phyloP scores from a whole-genome alignment of 805 yeast species.

The Candida schatavii region DNA sequence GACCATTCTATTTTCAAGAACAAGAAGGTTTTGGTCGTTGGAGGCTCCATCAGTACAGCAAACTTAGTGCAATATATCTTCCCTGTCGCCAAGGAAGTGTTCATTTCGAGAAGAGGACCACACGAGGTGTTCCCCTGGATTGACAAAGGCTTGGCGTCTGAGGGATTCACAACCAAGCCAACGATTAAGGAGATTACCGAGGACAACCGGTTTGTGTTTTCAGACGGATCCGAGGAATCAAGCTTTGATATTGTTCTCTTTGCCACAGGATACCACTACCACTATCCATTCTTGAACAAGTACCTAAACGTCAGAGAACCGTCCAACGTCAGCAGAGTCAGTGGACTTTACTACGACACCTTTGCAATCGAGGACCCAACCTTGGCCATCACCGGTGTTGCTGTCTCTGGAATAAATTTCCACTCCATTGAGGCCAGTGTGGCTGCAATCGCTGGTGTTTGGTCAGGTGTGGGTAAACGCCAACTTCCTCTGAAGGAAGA shows the following conservation, averaged over 20 bases:
- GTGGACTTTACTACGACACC: slow-evolving; percentile 36
- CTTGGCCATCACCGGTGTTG: slow-evolving; percentile 38
- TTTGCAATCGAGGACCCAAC: slow-evolving; percentile 44
- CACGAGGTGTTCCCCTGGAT: slow-evolving; percentile 32
- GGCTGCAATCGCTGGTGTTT: slow-evolving; percentile 58
- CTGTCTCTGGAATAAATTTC: slow-evolving; percentile 44
- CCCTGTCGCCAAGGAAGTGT: slow-evolving; percentile 23
- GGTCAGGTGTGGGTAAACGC: slow-evolving; percentile 31
- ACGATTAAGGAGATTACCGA: slow-evolving; percentile 17
- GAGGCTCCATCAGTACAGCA: slow-evolving; percentile 41
- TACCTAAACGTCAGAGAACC: slow-evolving; percentile 21
- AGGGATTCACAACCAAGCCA: slow-evolving; percentile 29
- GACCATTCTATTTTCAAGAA: slow-evolving; percentile 42
- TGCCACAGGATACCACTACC: slow-evolving; percentile 52
- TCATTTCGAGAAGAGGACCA: slow-evolving; percentile 26
- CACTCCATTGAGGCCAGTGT: slow-evolving; percentile 50
- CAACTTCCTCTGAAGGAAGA: slow-evolving; percentile 38
- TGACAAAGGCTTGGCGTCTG: slow-evolving; percentile 34
- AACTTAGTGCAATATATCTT: slow-evolving; percentile 43
- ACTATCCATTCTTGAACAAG: slow-evolving; percentile 40
- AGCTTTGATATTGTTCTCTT: slow-evolving; percentile 40
- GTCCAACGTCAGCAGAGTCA: slow-evolving; percentile 28
- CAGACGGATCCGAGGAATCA: slow-evolving; percentile 23
- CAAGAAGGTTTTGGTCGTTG: slow-evolving; percentile 41
- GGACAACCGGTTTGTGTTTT: slow-evolving; percentile 23